Conservation (phyloP, 208 protist species). For the Trypanosoma cruzi region DNA sequence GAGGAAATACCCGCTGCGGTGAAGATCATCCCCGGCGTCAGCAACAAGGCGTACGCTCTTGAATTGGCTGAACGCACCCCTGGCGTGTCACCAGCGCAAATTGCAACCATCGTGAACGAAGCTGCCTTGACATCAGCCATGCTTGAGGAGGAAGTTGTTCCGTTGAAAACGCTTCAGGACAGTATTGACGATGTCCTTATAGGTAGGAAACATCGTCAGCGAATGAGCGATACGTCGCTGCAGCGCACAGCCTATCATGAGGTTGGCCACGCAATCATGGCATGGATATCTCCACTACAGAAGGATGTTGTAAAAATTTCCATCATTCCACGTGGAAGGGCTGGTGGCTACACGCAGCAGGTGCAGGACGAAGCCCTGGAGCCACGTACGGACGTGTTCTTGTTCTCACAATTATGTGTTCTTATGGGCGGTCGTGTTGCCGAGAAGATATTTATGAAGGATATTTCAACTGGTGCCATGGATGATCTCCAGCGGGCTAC, state of each 20-base stretch:
- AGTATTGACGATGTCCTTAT: slow-evolving; percentile 94
- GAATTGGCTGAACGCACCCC: slow-evolving; percentile 89
- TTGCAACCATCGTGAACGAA: slow-evolving; percentile 98
- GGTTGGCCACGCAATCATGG: slow-evolving; percentile 97
- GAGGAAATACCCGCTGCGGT: slow-evolving; percentile 44
- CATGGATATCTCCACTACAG: slow-evolving; percentile 87
- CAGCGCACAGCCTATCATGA: slow-evolving; percentile 97
- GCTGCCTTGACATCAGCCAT: slow-evolving; percentile 93
- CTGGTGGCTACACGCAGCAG: slow-evolving; percentile 94
- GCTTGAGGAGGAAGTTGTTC: slow-evolving; percentile 70
- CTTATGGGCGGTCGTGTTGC: slow-evolving; percentile 90
- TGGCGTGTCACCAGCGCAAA: slow-evolving; percentile 94
- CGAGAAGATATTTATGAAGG: slow-evolving; percentile 84
- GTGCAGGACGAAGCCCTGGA: slow-evolving; percentile 91
- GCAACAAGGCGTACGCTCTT: slow-evolving; percentile 78
- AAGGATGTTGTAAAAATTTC: slow-evolving; percentile 94
- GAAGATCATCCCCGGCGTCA: slow-evolving; percentile 82
- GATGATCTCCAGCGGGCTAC: slow-evolving; percentile 93
- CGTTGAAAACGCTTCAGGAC: slow-evolving; percentile 75
- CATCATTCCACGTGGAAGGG: slow-evolving; percentile 90
- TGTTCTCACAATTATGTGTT: slow-evolving; percentile 92
- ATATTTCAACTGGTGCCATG: slow-evolving; percentile 92
- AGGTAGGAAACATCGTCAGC: slow-evolving; percentile 93
- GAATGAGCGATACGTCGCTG: slow-evolving; percentile 85
- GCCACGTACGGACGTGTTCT: slow-evolving; percentile 81